phyloP scores from a whole-genome alignment of 2,329 filamentous ascomycete species.

The Trichophyton equinum region DNA sequence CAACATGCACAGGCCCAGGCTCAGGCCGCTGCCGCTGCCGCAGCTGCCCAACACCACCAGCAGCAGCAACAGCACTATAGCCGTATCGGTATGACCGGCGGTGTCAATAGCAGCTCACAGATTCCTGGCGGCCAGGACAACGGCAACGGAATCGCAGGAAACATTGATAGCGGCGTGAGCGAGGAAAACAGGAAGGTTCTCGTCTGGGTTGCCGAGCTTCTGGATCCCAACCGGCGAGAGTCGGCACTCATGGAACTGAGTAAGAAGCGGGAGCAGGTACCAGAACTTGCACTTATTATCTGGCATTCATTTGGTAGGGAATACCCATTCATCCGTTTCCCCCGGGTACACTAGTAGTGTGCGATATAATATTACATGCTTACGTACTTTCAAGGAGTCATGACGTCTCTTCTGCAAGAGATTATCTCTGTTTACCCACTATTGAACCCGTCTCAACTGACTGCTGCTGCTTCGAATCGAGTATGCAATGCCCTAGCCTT shows the following conservation, averaged over 20 bases:
- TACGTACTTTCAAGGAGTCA: constrained; percentile 54
- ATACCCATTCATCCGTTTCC: background rate
- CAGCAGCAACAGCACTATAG: constrained; percentile 50
- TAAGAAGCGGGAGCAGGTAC: constrained; percentile 97
- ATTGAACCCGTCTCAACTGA: constrained; percentile 91
- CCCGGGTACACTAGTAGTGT: background rate
- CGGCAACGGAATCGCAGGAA: constrained; percentile 26
- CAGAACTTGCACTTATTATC: constrained; percentile 85
- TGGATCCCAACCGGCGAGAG: constrained; percentile 78
- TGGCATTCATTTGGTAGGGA: constrained; percentile 91
- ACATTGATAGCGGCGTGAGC: constrained; percentile 55
- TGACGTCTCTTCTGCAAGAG: constrained; percentile 94
- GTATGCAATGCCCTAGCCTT: constrained; percentile 95
- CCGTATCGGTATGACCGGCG: constrained; percentile 57
- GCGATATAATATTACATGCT: background rate
- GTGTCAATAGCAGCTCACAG: constrained; percentile 30
- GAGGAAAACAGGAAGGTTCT: constrained; percentile 92
- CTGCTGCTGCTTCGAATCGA: constrained; percentile 89
- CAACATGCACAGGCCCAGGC: constrained; percentile 22
- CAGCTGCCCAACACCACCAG: constrained; percentile 26
- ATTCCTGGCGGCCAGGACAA: constrained; percentile 17
- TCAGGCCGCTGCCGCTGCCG: constrained; percentile 34
- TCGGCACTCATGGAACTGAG: constrained; percentile 86
- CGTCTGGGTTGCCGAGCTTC: constrained; percentile 78
- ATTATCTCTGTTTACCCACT: constrained; percentile 98